Base-by-base conservation (phyloP, 176 grass and related monocot species). In the Paspalum vaginatum region DNA sequence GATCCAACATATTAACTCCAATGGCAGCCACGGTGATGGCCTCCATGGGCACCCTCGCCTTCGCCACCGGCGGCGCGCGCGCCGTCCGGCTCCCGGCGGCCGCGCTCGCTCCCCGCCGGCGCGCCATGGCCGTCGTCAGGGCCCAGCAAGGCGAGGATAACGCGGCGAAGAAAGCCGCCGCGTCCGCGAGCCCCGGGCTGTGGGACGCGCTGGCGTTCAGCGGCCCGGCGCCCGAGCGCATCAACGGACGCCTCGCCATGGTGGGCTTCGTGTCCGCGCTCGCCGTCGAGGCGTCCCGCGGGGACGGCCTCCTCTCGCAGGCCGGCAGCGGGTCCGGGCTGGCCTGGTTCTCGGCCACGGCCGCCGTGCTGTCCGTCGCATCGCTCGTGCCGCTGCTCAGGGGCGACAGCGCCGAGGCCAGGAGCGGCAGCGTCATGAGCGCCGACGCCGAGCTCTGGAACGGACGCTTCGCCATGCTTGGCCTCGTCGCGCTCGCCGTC, bases 361-460 rank as follows among this genome's bases (percentile, higher is more conserved):
- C 87, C 1, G 79, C 50, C 7, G 26, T 94, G 68, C 80, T 94
- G 2, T 86, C 94, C 0, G 87, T 49, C 3, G 94, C 94, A 8
- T 97, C 94, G 1, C 63, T 97, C 45, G 87, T 84, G 44, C 94
- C 94, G 21, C 40, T 97, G 68, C 90, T 97, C 18, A 76, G 73
- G 5, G 94, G 94, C 1, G 70, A 81, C 8, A 94, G 14, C 58
- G 87, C 76, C 1, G 79, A 92, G 83, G 68, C n/a, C 9, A 88
- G 83, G 70, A 56, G 81, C 7, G 40, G 50, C 0, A 77, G 58
- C 22, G 1, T 94, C 4, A 85, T 90, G 85, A 90, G 16, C 48
- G 87, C 87, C 13, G 68, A 90, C 46, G 94, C 94, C 2, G 94
- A 94, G 91, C 68, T 97, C 57, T 97, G 94, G 91, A 97, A 97